Conservation (phyloP, 2,329 filamentous ascomycete species). For the Clarireedia homoeocarpa region DNA sequence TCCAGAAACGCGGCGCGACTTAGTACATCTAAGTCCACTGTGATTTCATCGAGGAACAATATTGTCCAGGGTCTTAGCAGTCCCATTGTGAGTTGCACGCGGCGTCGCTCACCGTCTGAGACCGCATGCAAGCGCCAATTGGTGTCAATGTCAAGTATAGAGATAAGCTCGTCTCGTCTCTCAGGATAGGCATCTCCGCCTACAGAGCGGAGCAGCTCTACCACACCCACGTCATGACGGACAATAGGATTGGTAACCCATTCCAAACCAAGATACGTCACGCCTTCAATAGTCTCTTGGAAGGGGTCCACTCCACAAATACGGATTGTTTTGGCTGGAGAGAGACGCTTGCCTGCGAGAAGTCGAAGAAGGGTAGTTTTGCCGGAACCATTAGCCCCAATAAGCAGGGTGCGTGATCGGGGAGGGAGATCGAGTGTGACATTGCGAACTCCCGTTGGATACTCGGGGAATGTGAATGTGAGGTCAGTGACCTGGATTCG, state of each 20-base stretch:
- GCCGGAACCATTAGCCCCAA: constrained; percentile 93
- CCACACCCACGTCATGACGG: constrained; percentile 86
- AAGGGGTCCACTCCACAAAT: constrained; percentile 88
- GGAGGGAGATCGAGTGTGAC: no score
- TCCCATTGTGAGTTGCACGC: constrained; percentile 95
- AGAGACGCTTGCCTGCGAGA: constrained; percentile 91
- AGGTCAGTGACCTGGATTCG: no score
- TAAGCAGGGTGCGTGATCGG: constrained; percentile 45
- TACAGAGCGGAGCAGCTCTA: constrained; percentile 74
- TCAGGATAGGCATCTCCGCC: constrained; percentile 78
- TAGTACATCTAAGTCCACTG: constrained; percentile 88
- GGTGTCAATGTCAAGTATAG: constrained; percentile 84
- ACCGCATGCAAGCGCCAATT: constrained; percentile 95
- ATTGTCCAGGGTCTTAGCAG: constrained; percentile 86
- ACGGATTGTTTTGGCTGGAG: constrained; percentile 64
- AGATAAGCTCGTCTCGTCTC: constrained; percentile 78
- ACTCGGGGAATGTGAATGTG: no score
- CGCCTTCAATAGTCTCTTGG: constrained; percentile 79
- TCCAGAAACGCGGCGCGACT: constrained; percentile 75
- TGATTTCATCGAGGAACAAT: constrained; percentile 89
- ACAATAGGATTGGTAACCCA: constrained; percentile 98
- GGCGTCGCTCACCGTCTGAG: constrained; percentile 83
- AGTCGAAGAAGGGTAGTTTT: constrained; percentile 93
- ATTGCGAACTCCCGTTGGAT: no score
- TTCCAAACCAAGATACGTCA: constrained; percentile 94